A percentile compares a stretch with the other conserved stretches of the same genome.
phyloP scores from a whole-genome alignment of 192 early-diverging fungal species.

The Coemansia sp. region DNA sequence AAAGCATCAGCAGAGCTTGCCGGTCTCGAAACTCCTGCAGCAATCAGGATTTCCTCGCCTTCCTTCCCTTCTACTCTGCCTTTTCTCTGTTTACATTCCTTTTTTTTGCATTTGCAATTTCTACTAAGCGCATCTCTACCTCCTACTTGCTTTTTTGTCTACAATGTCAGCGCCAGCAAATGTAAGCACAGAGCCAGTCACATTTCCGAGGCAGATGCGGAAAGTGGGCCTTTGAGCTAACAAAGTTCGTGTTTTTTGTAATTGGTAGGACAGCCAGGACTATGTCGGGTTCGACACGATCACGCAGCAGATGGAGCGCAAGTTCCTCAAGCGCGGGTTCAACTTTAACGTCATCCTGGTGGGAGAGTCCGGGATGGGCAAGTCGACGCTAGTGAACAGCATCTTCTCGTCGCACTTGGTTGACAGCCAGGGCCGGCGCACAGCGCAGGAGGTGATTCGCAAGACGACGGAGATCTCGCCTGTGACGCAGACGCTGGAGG shows the following conservation, averaged over 20 bases:
- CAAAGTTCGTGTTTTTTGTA: neutral
- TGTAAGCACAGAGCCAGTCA: constrained; percentile 3
- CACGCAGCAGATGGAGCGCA: constrained; percentile 96
- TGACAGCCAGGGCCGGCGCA: constrained; percentile 85
- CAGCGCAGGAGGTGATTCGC: constrained; percentile 74
- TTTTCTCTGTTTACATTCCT: constrained; percentile 5
- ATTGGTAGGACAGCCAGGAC: constrained; percentile 66
- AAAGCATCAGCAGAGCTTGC: neutral
- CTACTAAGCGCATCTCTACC: neutral
- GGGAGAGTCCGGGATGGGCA: constrained; percentile 95
- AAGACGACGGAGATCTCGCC: constrained; percentile 96
- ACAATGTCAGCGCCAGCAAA: constrained; percentile 35
- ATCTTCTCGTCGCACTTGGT: constrained; percentile 94
- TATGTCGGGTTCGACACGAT: constrained; percentile 99
- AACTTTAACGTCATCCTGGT: constrained; percentile 98
- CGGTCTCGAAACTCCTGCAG: neutral
- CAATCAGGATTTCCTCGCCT: neutral
- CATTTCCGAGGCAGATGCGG: neutral
- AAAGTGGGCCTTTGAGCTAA: neutral
- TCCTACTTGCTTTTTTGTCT: neutral
- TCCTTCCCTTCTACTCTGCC: neutral
- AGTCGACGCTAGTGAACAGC: constrained; percentile 98
- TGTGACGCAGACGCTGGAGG: constrained; percentile 91
- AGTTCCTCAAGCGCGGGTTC: constrained; percentile 95
- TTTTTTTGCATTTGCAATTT: constrained; percentile 18